Evolutionary conservation across 306 rosid genomes (phyloP), one percentile per base, ranked within the genome.

Genomic region (Quillaja saponaria): DNA sequence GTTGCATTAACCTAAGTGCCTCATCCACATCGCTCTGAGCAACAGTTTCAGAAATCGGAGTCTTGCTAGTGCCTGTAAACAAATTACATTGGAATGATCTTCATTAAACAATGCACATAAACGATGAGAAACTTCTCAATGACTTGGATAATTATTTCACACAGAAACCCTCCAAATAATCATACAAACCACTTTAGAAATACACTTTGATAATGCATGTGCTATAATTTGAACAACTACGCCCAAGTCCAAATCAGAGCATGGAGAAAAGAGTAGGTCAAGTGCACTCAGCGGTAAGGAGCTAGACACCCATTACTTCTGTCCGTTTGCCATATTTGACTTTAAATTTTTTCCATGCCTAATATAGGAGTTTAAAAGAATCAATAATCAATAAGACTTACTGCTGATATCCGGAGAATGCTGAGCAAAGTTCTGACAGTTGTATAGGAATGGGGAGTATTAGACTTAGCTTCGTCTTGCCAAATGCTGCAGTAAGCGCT

Each of bases 1-100:
- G 89, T 78, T 94, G 97, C 99, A 94, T 94, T 75, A 94, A 75
- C 72, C 99, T 80, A 66, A 94, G 79, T 28, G 97, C 95, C 73
- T 94, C 99, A 8, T 92, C 99, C 67, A 92, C 99, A 3, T 92
- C 99, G 73, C 96, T 88, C 77, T 92, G 99, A 75, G 91, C 99
- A 70, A 94, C 90, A 7, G 85, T 78, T 62, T 80, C 91, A 58
- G 97, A 80, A 89, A 87, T 37, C 99, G 83, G 46, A 94, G 97
- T 74, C 99, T 89, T 52, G 96, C 99, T 61, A 94, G 78, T 31
- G 97, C 96, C 97, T 89, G 83, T 62, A 31, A 34, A 65, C 40
- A 57, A 57, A 78, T 52, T 46, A 58, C 28, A 70, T 45, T 10
- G 58, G 44, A 58, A 51, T 28, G 31, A 8, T 51, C 40, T 50